Conservation (phyloP, 2,329 filamentous ascomycete species). For the Aspergillus persii region DNA sequence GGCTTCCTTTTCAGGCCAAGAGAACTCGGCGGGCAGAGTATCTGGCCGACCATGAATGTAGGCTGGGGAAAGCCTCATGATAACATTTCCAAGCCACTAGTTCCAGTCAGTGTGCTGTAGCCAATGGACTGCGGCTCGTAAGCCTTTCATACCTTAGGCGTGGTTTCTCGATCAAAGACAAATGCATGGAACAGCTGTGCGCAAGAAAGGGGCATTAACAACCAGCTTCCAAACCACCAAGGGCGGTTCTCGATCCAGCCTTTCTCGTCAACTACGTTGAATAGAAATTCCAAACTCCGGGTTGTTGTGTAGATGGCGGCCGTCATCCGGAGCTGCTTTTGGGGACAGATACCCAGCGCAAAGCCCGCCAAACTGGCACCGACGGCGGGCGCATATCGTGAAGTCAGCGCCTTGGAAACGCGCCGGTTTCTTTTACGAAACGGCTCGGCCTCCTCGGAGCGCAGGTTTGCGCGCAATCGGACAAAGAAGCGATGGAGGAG, state of each 20-base stretch:
- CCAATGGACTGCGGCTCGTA: constrained; percentile 20
- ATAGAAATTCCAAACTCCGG: constrained; percentile 78
- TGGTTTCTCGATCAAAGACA: constrained; percentile 73
- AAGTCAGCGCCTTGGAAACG: constrained; percentile 72
- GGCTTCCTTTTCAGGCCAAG: constrained; percentile 73
- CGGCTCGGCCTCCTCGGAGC: constrained; percentile 73
- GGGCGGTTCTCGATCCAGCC: constrained; percentile 67
- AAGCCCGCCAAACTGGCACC: constrained; percentile 85
- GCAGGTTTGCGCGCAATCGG: constrained; percentile 72
- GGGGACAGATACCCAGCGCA: constrained; percentile 73
- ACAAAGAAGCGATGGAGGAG: constrained; percentile 87
- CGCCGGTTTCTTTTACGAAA: constrained; percentile 82
- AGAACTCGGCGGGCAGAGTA: constrained; percentile 62
- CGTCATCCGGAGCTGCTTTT: constrained; percentile 69
- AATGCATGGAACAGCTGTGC: constrained; percentile 75
- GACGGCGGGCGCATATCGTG: constrained; percentile 79
- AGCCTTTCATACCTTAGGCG: constrained; percentile 54
- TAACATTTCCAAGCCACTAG: constrained; percentile 62
- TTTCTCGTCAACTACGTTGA: constrained; percentile 76
- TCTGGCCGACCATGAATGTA: constrained; percentile 75
- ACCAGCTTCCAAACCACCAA: constrained; percentile 82
- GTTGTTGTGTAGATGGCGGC: constrained; percentile 80
- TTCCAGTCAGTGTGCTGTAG: constrained; percentile 2
- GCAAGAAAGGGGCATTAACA: constrained; percentile 72
- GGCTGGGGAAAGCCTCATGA: constrained; percentile 66